phyloP scores from a whole-genome alignment of 805 yeast genomes.

The Nakazawaea pomicola region DNA sequence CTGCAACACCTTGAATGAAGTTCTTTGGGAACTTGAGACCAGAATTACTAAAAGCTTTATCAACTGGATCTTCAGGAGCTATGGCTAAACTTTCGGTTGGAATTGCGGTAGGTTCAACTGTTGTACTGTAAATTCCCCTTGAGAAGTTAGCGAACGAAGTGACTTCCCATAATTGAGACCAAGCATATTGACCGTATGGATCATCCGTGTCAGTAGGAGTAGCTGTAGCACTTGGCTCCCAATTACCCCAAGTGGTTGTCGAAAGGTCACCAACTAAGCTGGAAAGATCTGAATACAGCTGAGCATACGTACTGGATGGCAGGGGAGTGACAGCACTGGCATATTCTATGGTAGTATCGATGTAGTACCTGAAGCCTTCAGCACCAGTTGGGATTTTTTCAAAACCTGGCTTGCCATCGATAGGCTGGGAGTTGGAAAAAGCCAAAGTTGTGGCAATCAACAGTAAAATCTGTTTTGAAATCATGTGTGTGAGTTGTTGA shows the following conservation, averaged over 20 bases:
- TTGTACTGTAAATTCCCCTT: constrained; percentile 12
- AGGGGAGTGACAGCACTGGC: constrained; percentile 8
- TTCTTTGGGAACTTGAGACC: constrained; percentile 9
- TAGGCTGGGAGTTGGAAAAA: no score
- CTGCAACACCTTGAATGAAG: constrained; percentile 27
- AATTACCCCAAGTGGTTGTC: constrained; percentile 12
- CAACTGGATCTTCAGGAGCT: constrained; percentile 13
- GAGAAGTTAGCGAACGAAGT: constrained; percentile 9
- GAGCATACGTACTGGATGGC: constrained; percentile 19
- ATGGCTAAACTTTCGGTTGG: constrained; percentile 8
- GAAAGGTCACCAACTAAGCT: constrained; percentile 4
- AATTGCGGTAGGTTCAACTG: constrained; percentile 12
- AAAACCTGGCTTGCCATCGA: neutral
- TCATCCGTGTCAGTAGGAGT: constrained; percentile 6
- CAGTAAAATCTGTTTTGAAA: neutral
- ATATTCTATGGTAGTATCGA: constrained; percentile 5
- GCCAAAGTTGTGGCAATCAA: neutral
- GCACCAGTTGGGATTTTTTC: constrained; percentile 1
- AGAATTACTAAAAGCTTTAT: constrained; percentile 1
- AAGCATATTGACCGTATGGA: constrained; percentile 11
- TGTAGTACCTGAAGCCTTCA: constrained; percentile 9
- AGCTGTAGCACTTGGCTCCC: constrained; percentile 7
- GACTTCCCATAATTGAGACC: constrained; percentile 11
- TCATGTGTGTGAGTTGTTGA: neutral
- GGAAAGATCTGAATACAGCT: constrained; percentile 11